Evolutionary conservation across 441 rosid genomes (phyloP).

Genomic region (Hura crepitans): DNA sequence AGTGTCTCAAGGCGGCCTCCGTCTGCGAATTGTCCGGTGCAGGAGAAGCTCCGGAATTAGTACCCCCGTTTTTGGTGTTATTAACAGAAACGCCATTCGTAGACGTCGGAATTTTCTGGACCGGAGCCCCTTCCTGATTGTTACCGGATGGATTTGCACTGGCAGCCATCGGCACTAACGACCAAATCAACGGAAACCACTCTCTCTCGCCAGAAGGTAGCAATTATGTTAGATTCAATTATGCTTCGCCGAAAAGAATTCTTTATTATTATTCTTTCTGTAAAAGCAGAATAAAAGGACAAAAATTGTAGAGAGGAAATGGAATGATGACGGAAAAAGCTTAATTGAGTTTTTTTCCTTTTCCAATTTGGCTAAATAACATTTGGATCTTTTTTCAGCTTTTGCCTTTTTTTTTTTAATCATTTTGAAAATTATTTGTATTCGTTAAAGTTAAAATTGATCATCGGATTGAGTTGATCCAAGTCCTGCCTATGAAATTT

Average conservation of each 20-base stretch:
- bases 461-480: too few relatives aligned
- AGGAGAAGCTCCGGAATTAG: conserved; percentile 18
- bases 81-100: conserved; percentile 45
- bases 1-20: conserved; percentile 53
- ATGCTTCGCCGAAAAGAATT: background rate
- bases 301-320: background rate
- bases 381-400: too few relatives aligned
- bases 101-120: conserved; percentile 30
- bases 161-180: conserved; percentile 49
- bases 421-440: too few relatives aligned
- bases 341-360: too few relatives aligned
- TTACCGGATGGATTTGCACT: conserved; percentile 55
- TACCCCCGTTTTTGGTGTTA: conserved; percentile 41
- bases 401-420: too few relatives aligned
- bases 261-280: background rate
- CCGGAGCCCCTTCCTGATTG: conserved; percentile 47
- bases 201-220: background rate
- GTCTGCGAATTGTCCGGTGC: conserved; percentile 34
- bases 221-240: background rate
- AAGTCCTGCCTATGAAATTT: too few relatives aligned
- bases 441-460: too few relatives aligned
- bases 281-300: conserved; percentile 1
- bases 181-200: background rate
- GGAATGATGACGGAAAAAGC: background rate
- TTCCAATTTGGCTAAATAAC: too few relatives aligned